Conservation (phyloP, 306 rosid genomes). For the Urtica urens region DNA sequence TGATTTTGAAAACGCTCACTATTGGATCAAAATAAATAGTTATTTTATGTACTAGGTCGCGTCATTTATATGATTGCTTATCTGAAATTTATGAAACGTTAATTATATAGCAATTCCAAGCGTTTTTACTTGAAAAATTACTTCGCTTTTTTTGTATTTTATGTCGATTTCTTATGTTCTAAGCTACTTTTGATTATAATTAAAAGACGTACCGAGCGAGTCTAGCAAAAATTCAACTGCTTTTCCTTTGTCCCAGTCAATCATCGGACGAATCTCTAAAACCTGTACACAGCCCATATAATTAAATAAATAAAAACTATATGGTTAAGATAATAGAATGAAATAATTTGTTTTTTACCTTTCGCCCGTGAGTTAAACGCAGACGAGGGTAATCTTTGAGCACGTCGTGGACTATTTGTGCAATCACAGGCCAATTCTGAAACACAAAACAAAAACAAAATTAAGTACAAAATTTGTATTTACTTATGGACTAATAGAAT, state of each 20-base stretch:
- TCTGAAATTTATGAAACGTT: no score
- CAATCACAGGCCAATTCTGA: conserved; percentile 77
- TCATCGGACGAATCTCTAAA: conserved; percentile 90
- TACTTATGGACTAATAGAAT: no score
- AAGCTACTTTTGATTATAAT: no score
- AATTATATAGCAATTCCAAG: no score
- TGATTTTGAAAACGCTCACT: no score
- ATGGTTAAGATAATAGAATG: neutral
- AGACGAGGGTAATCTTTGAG: conserved; percentile 68
- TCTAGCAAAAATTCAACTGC: conserved; percentile 89
- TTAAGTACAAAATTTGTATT: neutral
- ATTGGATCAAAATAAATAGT: no score
- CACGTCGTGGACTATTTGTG: conserved; percentile 73
- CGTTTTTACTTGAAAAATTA: no score
- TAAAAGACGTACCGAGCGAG: conserved; percentile 51
- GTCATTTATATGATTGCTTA: no score
- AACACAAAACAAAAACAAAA: conserved; percentile 5
- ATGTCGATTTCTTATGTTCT: no score
- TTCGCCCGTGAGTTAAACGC: conserved; percentile 83
- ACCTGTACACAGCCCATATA: conserved; percentile 28
- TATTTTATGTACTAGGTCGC: no score
- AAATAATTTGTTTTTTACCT: conserved; percentile 26
- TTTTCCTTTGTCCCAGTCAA: conserved; percentile 96
- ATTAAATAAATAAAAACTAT: neutral
- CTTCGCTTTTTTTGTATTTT: no score